Conservation (phyloP, 345 rosid genomes). For the Gossypium turneri region DNA sequence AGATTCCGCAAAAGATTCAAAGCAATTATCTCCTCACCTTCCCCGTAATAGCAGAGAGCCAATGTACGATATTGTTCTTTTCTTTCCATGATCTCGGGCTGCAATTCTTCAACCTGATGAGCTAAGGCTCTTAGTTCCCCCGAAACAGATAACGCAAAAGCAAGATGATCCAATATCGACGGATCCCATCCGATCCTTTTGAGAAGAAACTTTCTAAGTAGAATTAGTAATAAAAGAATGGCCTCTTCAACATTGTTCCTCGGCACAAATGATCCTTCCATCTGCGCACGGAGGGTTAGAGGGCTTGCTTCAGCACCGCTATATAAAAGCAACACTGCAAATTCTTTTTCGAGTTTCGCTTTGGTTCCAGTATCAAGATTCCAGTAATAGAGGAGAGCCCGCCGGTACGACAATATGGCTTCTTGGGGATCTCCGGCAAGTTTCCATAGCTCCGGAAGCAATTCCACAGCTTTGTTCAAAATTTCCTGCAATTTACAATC, state of each 20-base stretch:
- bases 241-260: slow-evolving; percentile 70
- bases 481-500: slow-evolving; percentile 52
- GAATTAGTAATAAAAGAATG: slow-evolving; percentile 48
- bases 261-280: slow-evolving; percentile 59
- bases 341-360: slow-evolving; percentile 56
- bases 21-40: slow-evolving; percentile 52
- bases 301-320: slow-evolving; percentile 62
- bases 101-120: slow-evolving; percentile 50
- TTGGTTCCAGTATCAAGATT: slow-evolving; percentile 50
- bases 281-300: slow-evolving; percentile 58
- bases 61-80: slow-evolving; percentile 40
- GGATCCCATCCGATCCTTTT: slow-evolving; percentile 56
- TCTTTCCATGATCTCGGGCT: slow-evolving; percentile 41
- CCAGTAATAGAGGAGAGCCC: slow-evolving; percentile 63
- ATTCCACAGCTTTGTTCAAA: slow-evolving; percentile 58
- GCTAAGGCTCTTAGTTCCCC: slow-evolving; percentile 53
- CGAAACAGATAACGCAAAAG: slow-evolving; percentile 57
- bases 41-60: slow-evolving; percentile 58
- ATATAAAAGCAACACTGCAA: slow-evolving; percentile 61
- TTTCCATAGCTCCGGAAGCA: slow-evolving; percentile 73
- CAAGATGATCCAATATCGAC: slow-evolving; percentile 64
- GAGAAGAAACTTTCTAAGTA: slow-evolving; percentile 44
- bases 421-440: slow-evolving; percentile 51
- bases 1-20: slow-evolving; percentile 55
- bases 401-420: slow-evolving; percentile 54